Conservation (phyloP, 148 eudicot species). For the Rhododendron mucronatum region DNA sequence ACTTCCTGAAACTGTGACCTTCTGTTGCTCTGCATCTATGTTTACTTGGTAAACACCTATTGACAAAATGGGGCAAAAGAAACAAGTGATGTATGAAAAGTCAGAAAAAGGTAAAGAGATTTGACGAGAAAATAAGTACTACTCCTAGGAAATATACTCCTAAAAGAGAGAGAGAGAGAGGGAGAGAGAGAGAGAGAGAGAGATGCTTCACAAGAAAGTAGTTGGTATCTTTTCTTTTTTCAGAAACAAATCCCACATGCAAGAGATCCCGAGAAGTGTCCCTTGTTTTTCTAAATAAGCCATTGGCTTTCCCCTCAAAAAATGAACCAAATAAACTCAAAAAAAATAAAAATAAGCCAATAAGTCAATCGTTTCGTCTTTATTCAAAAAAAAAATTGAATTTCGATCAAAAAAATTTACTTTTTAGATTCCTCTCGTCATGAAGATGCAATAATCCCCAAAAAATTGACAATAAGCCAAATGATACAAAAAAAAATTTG, state of each 20-base stretch:
- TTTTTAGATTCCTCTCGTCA: no score
- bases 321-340: no score
- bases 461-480: no score
- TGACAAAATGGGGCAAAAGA: not conserved
- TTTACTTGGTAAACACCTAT: slow-evolving; percentile 62
- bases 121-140: not conserved
- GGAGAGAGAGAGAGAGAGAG: not conserved
- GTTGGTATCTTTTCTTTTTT: not conserved
- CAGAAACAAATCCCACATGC: not conserved
- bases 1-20: slow-evolving; percentile 63
- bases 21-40: slow-evolving; percentile 63
- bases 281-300: no score
- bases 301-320: no score
- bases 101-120: not conserved
- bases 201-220: not conserved
- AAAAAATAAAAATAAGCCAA: no score
- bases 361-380: no score
- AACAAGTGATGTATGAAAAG: not conserved
- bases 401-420: no score
- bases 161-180: not conserved
- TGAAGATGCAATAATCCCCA: no score
- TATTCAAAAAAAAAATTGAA: no score
- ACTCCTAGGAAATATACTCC: not conserved
- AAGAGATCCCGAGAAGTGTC: not conserved
- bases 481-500: no score